Percentiles rank a stretch among this genome's conserved stretches.
Evolutionary conservation across 2,329 filamentous ascomycete species (phyloP).

Genomic region (Trematosphaeria pertusa): DNA sequence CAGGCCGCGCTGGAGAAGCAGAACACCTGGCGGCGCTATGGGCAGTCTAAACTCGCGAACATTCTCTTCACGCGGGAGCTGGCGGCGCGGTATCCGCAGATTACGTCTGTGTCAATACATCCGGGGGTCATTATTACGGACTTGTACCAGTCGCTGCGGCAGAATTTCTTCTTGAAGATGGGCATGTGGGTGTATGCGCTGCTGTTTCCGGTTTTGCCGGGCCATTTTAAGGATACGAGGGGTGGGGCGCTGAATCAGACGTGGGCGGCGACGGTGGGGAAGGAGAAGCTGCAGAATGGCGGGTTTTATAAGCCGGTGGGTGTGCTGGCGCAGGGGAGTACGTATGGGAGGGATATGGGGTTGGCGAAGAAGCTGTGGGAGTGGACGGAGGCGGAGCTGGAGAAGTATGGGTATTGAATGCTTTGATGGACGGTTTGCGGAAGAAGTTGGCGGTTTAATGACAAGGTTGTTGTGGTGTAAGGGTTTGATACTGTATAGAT

Average conservation of each 20-base stretch:
- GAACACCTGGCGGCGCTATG: constrained; percentile 52
- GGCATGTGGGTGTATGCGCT: constrained; percentile 34
- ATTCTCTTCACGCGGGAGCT: constrained; percentile 55
- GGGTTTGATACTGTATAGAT: too few relatives aligned
- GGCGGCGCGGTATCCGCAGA: constrained; percentile 52
- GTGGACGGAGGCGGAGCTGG: constrained; percentile 45
- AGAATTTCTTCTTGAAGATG: constrained; percentile 32
- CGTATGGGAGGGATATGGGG: constrained; percentile 34
- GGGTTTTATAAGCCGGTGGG: constrained; percentile 52
- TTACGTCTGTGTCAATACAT: constrained; percentile 55
- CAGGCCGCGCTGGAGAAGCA: constrained; percentile 39
- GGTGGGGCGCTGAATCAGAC: constrained; percentile 52
- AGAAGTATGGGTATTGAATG: constrained; percentile 41
- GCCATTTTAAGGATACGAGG: constrained; percentile 33
- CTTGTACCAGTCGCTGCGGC: constrained; percentile 39
- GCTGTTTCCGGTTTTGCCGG: constrained; percentile 33
- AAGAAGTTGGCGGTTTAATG: too few relatives aligned
- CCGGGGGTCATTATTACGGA: constrained; percentile 59
- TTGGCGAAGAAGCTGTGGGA: constrained; percentile 48
- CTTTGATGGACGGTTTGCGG: too few relatives aligned
- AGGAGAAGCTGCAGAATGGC: constrained; percentile 48
- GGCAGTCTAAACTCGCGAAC: constrained; percentile 59
- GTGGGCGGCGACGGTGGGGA: constrained; percentile 49
- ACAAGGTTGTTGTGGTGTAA: too few relatives aligned
- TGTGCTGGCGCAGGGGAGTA: constrained; percentile 27